A percentile compares a stretch with the other conserved stretches of the same genome.
Evolutionary conservation across 208 protist species (phyloP).

Genomic region (Leishmania mexicana): DNA sequence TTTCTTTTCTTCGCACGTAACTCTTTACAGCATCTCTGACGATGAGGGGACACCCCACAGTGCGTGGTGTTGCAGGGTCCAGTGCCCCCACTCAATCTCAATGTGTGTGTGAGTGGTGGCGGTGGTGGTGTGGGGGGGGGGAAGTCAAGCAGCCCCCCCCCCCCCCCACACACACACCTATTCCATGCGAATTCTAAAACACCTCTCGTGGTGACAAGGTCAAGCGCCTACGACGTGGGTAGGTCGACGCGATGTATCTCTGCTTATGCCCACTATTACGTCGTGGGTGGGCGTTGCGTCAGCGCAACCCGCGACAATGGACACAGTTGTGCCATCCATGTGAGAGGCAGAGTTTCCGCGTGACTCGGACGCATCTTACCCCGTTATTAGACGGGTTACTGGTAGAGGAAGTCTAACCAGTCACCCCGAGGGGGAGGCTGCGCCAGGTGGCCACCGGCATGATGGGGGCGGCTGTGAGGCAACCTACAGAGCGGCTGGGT

Average conservation of each 20-base stretch:
- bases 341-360: neutral
- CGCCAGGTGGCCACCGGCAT: neutral
- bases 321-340: neutral
- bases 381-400: neutral
- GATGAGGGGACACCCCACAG: neutral
- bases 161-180: too few species aligned
- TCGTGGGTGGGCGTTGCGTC: neutral
- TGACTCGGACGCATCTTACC: neutral
- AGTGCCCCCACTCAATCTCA: neutral
- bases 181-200: too few species aligned
- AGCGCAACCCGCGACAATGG: neutral
- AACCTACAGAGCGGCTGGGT: neutral
- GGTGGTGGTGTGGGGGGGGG: neutral
- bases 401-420: neutral
- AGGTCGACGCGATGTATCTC: neutral
- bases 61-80: neutral
- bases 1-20: neutral
- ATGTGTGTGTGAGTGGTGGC: neutral
- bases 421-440: neutral
- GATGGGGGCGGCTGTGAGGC: neutral
- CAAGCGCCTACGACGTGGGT: neutral
- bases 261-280: neutral
- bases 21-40: neutral
- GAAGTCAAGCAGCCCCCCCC: too few species aligned
- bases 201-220: too few species aligned